Percentiles rank a stretch among this genome's conserved stretches.
Evolutionary conservation across 768 basidiomycete genomes (phyloP).

Genomic region (Lactifluus pinguis): DNA sequence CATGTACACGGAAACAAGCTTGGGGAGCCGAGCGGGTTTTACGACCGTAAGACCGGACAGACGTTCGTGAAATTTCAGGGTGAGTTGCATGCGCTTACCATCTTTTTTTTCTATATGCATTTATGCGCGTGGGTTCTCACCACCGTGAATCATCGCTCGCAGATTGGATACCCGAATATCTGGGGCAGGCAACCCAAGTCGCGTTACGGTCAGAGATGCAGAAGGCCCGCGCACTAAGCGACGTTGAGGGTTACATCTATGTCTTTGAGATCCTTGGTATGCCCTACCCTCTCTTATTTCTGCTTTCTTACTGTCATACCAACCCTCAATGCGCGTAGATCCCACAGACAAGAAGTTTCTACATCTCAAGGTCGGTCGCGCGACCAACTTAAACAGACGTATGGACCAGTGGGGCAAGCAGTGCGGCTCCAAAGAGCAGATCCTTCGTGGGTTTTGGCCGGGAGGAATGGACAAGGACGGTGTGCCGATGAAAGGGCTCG

Average conservation of each 20-base stretch:
- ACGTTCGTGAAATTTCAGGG: constrained; percentile 40
- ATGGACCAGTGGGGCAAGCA: constrained; percentile 77
- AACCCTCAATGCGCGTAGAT: too few relatives aligned
- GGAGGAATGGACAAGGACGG: constrained; percentile 35
- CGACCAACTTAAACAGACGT: constrained; percentile 63
- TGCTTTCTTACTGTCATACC: background rate
- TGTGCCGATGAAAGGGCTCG: constrained; percentile 47
- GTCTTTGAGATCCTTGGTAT: constrained; percentile 70
- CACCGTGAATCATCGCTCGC: background rate
- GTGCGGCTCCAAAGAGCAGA: constrained; percentile 67
- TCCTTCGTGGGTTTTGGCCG: constrained; percentile 50
- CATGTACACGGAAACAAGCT: constrained; percentile 50
- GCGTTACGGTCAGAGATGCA: constrained; percentile 34
- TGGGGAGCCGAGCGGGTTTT: constrained; percentile 46
- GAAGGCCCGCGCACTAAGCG: constrained; percentile 42
- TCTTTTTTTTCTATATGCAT: too few relatives aligned
- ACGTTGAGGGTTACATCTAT: constrained; percentile 75
- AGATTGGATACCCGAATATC: background rate
- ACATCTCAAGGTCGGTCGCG: constrained; percentile 72
- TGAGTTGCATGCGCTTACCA: constrained; percentile 20
- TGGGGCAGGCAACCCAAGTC: background rate
- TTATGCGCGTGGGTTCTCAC: background rate
- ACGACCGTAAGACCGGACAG: constrained; percentile 31
- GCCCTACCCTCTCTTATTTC: background rate
- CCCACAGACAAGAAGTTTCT: constrained; percentile 25